Percentiles rank a stretch among this genome's conserved stretches.
These are phyloP conservation scores for Solanum tarijense DNA, from an alignment of 257 asterid species.

Conservation along the genomic window DNA sequence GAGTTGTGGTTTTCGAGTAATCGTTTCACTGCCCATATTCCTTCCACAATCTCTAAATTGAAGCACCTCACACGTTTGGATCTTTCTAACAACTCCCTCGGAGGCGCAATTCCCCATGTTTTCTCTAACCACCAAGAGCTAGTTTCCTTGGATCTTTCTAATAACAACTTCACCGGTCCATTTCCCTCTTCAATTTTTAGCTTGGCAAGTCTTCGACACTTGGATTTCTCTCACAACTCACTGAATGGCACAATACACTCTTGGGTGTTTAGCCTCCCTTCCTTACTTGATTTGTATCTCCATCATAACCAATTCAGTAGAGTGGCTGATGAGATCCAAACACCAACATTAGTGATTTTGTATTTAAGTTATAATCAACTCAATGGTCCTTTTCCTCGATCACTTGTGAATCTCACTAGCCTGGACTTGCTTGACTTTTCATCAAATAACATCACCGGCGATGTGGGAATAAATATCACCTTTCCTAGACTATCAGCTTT, in stretches of 20 bases:
- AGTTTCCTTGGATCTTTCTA: accelerated
- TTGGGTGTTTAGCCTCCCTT: too few relatives aligned
- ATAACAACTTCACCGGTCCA: background rate
- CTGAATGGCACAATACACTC: too few relatives aligned
- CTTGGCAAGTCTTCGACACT: background rate
- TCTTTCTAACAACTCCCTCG: background rate
- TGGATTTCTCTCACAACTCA: too few relatives aligned
- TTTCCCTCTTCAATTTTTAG: background rate
- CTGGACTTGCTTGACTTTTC: background rate
- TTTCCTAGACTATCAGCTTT: background rate
- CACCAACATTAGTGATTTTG: background rate
- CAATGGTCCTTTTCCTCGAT: background rate
- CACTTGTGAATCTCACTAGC: background rate
- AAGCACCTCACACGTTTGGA: background rate
- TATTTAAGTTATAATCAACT: background rate
- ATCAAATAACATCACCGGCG: background rate
- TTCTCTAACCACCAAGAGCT: background rate
- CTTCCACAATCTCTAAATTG: background rate
- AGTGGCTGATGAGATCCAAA: background rate
- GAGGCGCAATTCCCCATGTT: background rate
- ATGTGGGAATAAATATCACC: background rate
- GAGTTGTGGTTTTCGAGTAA: background rate
- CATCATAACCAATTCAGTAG: background rate
- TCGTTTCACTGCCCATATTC: background rate
- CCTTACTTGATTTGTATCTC: accelerated